Conservation (phyloP, 345 rosid species). For the Boechera stricta region DNA sequence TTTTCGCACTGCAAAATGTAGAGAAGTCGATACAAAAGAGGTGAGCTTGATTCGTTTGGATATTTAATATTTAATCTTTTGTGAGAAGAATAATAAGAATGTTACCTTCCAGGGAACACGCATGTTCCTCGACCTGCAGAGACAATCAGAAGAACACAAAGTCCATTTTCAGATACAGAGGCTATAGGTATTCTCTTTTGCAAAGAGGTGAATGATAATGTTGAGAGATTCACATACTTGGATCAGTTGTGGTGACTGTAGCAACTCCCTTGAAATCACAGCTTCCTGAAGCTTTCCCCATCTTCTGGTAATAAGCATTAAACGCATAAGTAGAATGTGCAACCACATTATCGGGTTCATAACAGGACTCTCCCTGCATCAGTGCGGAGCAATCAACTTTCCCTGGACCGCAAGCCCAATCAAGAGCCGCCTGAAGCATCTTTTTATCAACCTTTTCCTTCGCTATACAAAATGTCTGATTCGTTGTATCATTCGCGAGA, state of each 20-base stretch:
- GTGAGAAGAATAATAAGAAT: conserved; percentile 1
- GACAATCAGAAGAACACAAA: conserved; percentile 17
- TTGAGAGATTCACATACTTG: conserved; percentile 61
- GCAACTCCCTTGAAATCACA: conserved; percentile 99
- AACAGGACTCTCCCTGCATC: conserved; percentile 83
- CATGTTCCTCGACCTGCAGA: conserved; percentile 84
- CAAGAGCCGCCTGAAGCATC: conserved; percentile 98
- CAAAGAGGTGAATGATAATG: conserved; percentile 9
- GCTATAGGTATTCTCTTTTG: not conserved
- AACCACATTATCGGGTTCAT: conserved; percentile 80
- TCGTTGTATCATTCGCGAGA: conserved; percentile 92
- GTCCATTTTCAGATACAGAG: conserved; percentile 16
- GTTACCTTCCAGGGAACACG: conserved; percentile 78
- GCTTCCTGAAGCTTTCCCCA: conserved; percentile 73
- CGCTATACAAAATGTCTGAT: conserved; percentile 87
- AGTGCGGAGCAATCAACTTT: conserved; percentile 83
- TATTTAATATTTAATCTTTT: conserved; percentile 8
- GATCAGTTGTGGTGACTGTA: conserved; percentile 81
- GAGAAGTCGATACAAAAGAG: not conserved
- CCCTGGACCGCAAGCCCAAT: conserved; percentile 99
- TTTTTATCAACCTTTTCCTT: conserved; percentile 76
- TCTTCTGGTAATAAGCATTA: conserved; percentile 83
- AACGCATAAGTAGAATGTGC: conserved; percentile 87
- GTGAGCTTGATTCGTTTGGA: conserved; percentile 6
- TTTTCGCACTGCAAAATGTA: conserved; percentile 57